Base-by-base conservation (phyloP, 192 early-diverging fungal genomes). In the Tieghemiomyces parasiticus region DNA sequence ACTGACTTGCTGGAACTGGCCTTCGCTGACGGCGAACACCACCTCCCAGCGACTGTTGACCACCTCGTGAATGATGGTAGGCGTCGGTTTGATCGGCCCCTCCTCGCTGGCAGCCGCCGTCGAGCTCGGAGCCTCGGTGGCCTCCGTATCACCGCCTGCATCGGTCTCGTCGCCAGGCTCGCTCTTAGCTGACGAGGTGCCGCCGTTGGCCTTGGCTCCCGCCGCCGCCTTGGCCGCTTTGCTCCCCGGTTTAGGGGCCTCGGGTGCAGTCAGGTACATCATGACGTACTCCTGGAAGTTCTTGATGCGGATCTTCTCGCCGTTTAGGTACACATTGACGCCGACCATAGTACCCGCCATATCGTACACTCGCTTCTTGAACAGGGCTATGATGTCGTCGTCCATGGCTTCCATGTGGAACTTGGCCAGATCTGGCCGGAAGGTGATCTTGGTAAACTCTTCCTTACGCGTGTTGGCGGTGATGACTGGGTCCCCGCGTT, bases 291-390 rank as follows among this genome's bases (percentile, higher is more conserved):
- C 81, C 65, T 92, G 88, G 73, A 97, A 99, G 53, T 74, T 80
- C 61, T 83, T 91, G 70, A 95, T 77, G 63, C 82, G 80, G 62
- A 99, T 83, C 25, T 71, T 72, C 44, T 78, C 73, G 67, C 85
- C 88, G 65, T 99, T 95, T 20, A 97, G 75, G 59, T 66, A 87
- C 0, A 99, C 92, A 62, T 87, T 93, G 62, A 94, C 68, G 35
- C 86, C 88, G 4, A 78, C 70, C 2, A 92, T 71, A 53, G 82
- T 85, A 46, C 92, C 95, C 4, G 92, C 93, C 73, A 95, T 60
- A 65, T 99, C 95, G 69, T 91, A 93, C 2, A 87, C 90, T 48
- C 95, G 85, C 74, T 92, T 94, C 48, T 87, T 89, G 33, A 93
- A 79, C 46, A 99, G 71, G 0, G 89, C 81, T n/a, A 81, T 76